A percentile compares a stretch with the other conserved stretches of the same genome.
phyloP scores from a whole-genome alignment of 164 flowering plant genomes.

The Chloranthus sessilifolius region DNA sequence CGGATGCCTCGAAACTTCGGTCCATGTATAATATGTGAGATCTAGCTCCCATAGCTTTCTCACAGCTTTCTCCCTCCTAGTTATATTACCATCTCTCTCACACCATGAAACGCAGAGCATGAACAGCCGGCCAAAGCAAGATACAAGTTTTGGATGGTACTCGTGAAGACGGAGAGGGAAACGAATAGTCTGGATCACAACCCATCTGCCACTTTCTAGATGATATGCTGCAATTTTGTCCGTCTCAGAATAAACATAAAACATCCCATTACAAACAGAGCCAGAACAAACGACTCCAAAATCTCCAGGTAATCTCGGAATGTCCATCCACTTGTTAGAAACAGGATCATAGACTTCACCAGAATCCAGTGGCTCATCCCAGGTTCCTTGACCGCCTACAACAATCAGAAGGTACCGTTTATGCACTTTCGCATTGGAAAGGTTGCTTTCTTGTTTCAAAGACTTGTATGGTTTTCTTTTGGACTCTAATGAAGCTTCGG shows the following conservation, averaged over 20 bases:
- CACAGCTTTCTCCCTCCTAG: slow-evolving; percentile 78
- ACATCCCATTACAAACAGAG: slow-evolving; percentile 56
- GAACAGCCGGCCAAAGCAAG: slow-evolving; percentile 54
- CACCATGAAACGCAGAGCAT: slow-evolving; percentile 99
- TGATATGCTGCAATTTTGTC: slow-evolving; percentile 81
- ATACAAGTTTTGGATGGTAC: slow-evolving; percentile 75
- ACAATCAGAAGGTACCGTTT: slow-evolving; percentile 70
- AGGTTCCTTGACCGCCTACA: slow-evolving; percentile 83
- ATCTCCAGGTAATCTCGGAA: slow-evolving; percentile 64
- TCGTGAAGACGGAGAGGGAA: slow-evolving; percentile 79
- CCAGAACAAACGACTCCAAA: slow-evolving; percentile 83
- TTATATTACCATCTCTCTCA: slow-evolving; percentile 74
- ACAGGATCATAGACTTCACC: slow-evolving; percentile 85
- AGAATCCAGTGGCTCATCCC: slow-evolving; percentile 88
- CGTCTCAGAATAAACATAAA: slow-evolving; percentile 81
- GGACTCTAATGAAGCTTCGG: slow-evolving; percentile 28
- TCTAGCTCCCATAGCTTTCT: slow-evolving; percentile 92
- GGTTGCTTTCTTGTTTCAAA: slow-evolving; percentile 34
- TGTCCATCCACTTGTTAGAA: slow-evolving; percentile 80
- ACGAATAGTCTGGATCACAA: slow-evolving; percentile 57
- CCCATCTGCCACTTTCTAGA: slow-evolving; percentile 77
- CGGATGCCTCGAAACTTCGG: slow-evolving; percentile 79
- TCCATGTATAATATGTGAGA: slow-evolving; percentile 56
- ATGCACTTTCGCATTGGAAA: slow-evolving; percentile 23
- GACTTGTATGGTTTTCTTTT: slow-evolving; percentile 33